These are phyloP conservation scores for Fragosphaeria purpurea DNA, from an alignment of 2,329 filamentous ascomycete genomes.

Conservation along the genomic window DNA sequence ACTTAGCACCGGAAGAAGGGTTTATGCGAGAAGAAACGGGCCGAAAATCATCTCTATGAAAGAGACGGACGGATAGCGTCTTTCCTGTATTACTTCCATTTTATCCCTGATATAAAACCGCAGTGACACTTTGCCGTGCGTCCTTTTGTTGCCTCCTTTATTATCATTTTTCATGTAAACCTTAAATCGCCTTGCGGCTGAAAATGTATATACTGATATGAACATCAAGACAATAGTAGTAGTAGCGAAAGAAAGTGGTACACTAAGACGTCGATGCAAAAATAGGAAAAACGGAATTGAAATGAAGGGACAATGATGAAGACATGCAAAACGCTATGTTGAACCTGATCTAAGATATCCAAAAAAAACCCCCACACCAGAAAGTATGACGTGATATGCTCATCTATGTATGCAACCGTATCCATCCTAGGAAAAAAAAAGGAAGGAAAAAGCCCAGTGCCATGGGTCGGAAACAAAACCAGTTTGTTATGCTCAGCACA, in stretches of 20 bases:
- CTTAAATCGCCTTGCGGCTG: too few species aligned
- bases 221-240: too few species aligned
- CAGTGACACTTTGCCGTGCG: too few species aligned
- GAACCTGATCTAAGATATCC: neutral
- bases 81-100: too few species aligned
- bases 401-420: too few species aligned
- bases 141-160: too few species aligned
- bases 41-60: conserved; percentile 9
- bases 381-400: neutral
- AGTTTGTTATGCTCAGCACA: neutral
- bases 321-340: neutral
- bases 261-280: neutral
- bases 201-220: conserved; percentile 1
- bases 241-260: too few species aligned
- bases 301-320: neutral
- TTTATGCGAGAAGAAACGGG: conserved; percentile 20
- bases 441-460: neutral
- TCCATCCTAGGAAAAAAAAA: neutral
- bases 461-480: neutral
- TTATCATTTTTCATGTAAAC: too few species aligned
- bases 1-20: conserved; percentile 27
- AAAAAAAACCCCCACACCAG: neutral
- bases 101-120: too few species aligned
- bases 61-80: neutral
- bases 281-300: neutral